Conservation (phyloP, 2,329 filamentous ascomycete species). For the Cordyceps javanica region DNA sequence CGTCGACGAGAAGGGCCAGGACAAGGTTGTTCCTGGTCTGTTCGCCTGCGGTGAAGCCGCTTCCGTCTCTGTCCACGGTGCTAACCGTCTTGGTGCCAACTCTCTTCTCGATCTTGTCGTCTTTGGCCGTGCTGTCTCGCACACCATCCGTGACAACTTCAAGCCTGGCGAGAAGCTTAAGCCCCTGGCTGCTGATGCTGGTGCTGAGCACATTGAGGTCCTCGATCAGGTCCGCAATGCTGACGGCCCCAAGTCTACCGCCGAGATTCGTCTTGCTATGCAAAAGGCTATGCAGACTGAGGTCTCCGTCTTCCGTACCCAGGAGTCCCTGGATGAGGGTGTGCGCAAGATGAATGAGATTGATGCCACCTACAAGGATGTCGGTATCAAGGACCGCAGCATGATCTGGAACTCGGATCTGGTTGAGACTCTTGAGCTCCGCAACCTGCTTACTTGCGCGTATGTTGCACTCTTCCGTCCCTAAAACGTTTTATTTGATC, state of each 20-base stretch:
- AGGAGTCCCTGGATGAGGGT: slow-evolving; percentile 90
- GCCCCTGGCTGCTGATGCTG: slow-evolving; percentile 76
- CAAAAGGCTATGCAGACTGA: slow-evolving; percentile 98
- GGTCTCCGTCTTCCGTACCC: slow-evolving; percentile 92
- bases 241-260: slow-evolving; percentile 77
- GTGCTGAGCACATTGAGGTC: slow-evolving; percentile 77
- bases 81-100: slow-evolving; percentile 96
- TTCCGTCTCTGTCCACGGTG: slow-evolving; percentile 95
- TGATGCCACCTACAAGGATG: slow-evolving; percentile 70
- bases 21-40: slow-evolving; percentile 89
- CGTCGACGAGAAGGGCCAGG: slow-evolving; percentile 76
- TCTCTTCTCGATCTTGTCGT: slow-evolving; percentile 96
- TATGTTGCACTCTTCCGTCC: slow-evolving; percentile 47
- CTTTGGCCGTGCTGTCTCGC: slow-evolving; percentile 93
- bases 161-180: slow-evolving; percentile 74
- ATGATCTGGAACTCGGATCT: slow-evolving; percentile 99
- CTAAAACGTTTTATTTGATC: background rate
- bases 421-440: slow-evolving; percentile 90
- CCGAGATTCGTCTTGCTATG: slow-evolving; percentile 85
- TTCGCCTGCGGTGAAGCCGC: slow-evolving; percentile 97
- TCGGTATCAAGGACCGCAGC: slow-evolving; percentile 95
- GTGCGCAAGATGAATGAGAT: slow-evolving; percentile 81
- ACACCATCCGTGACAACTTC: slow-evolving; percentile 95
- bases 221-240: slow-evolving; percentile 83
- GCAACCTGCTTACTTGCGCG: slow-evolving; percentile 95